Base-by-base conservation (phyloP, 2,329 filamentous ascomycete species). In the Penicillium sp. region DNA sequence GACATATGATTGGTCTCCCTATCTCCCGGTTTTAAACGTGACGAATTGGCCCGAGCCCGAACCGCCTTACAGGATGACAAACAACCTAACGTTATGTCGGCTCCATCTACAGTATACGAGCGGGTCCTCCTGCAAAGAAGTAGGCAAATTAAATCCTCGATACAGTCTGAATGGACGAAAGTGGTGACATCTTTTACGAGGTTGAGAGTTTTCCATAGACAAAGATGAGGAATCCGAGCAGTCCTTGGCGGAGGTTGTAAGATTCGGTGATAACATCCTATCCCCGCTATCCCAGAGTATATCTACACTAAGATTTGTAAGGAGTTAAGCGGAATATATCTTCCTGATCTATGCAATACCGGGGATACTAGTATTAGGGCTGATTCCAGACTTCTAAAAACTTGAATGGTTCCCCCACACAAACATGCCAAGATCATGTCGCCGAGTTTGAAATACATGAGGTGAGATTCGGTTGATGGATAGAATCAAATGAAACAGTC, bases 1-100 rank as follows among this genome's bases (percentile, higher is more conserved):
- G 19, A 19, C 13, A 45, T 47, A 29, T 28, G 40, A 46, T 54
- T 46, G 48, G 46, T 23, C n/a, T n/a, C n/a, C n/a, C n/a, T n/a
- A n/a, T n/a, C n/a, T 26, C 31, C 46, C 28, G 10, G 5, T 39
- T 24, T 11, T n/a, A 18, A 16, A n/a, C n/a, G 23, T 5, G 42
- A 31, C 7, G 33, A 23, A 50, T 50, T 42, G 14, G 4, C 26
- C 52, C 52, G 52, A 54, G 16, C 19, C 52, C 52, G 52, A 54
- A 13, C 24, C 33, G 28, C 23, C 21, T 26, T 37, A 31, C 16
- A 7, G 42, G 26, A 45, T 45, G 26, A 45, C 42, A 45, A 45
- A 45, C 21, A n/a, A 11, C 42, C 40, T 45, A 45, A 45, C 42
- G 42, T 29, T 45, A 45, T 44, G 40, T 7, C 10, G 24, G 24